Evolutionary conservation across 2,329 filamentous ascomycete genomes (phyloP), one percentile per base, ranked within the genome.

Genomic region (Dendrostoma leiphaemia): DNA sequence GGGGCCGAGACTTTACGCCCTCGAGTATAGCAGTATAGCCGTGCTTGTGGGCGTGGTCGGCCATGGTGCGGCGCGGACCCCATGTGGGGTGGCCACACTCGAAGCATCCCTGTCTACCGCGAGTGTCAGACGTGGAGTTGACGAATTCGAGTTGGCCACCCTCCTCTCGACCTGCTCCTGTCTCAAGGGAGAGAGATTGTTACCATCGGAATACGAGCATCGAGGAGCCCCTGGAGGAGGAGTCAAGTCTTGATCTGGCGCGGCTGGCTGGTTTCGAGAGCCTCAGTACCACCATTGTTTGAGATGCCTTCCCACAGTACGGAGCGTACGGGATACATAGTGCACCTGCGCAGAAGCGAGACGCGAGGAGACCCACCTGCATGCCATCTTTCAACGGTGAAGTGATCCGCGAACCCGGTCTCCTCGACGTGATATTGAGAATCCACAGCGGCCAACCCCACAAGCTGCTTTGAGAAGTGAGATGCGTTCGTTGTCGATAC

Each of bases 81-180:
- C n/a, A n/a, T 49, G 46, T 50, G 54, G 45, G 43, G 26, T 44
- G 32, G 12, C 32, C 54, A 49, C 38, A 47, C 23, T 45, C 23
- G 29, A 53, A 47, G n/a, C n/a, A 40, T 43, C 50, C 54, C 50
- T 43, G 54, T 54, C 54, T 35, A 40, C 50, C 32, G 23, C 35
- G 46, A 54, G 54, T 54, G 54, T 43, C 51, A 47, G 51, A 50
- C 46, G 47, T 47, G 54, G 46, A 34, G 51, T 47, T 50, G 54
- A n/a, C n/a, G n/a, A n/a, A n/a, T n/a, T n/a, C n/a, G 54, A 54
- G 40, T 32, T 32, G 46, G 37, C 46, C 54, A 50, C 32, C 43
- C 34, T 48, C 31, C 37, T 48, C 46, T 26, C 44, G 13, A 9
- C 8, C 38, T 9, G 32, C 34, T 28, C 24, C 46, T 21, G 46